Evolutionary conservation across 345 rosid species (phyloP).

Genomic region (Eucalyptus melliodora): DNA sequence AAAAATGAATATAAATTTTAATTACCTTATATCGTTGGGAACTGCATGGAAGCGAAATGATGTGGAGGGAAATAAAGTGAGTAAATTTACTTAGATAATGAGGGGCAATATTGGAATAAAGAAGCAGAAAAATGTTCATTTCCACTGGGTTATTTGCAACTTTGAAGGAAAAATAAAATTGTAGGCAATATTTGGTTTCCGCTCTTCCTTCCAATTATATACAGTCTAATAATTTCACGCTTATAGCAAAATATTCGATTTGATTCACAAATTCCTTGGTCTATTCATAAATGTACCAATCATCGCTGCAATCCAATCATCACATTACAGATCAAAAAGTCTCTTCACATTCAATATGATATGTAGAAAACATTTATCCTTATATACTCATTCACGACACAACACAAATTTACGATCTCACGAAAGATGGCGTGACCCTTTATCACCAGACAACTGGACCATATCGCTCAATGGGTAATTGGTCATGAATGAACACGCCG

Average conservation of each 20-base stretch:
- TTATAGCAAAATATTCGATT: neutral
- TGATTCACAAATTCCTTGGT: neutral
- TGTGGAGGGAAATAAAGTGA: too few species aligned
- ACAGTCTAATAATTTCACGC: neutral
- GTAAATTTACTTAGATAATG: too few species aligned
- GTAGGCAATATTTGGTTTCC: rapidly evolving
- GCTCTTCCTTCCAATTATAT: neutral
- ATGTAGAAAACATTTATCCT: too few species aligned
- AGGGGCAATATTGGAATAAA: too few species aligned
- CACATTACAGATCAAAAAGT: neutral
- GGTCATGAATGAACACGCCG: neutral
- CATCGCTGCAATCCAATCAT: neutral
- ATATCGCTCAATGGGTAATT: neutral
- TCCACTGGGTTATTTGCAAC: too few species aligned
- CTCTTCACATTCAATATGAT: neutral
- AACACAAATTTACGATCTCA: neutral
- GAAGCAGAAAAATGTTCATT: too few species aligned
- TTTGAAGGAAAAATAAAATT: too few species aligned
- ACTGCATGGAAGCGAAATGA: too few species aligned
- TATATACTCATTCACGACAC: too few species aligned
- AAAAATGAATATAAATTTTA: too few species aligned
- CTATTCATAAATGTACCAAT: neutral
- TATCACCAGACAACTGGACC: neutral
- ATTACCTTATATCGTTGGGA: too few species aligned
- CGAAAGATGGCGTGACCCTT: too few species aligned